Evolutionary conservation across 2,329 filamentous ascomycete genomes (phyloP), one percentile per base, ranked within the genome.

Genomic region (Aspergillus pseudoglaucus): DNA sequence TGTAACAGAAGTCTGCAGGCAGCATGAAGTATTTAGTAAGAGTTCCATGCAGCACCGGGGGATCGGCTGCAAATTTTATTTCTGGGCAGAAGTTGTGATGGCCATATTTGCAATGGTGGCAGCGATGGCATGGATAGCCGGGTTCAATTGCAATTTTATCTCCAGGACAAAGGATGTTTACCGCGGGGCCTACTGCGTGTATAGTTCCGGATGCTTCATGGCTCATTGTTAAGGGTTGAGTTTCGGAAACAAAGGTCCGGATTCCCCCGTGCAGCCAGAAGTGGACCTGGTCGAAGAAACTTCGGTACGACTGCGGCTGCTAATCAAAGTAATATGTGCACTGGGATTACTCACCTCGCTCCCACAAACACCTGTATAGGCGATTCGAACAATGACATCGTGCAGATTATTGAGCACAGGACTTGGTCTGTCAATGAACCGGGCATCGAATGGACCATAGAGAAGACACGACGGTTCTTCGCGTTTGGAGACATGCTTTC

Each of bases 381-480:
- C 64, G 35, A 76, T 70, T n/a, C 67, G 66, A 7, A 75, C 59
- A 22, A 75, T 61, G 15, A 74, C 67, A 52, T 74, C 71, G 47
- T 68, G 58, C 0, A 64, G 60, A 10, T 68, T 57, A 6, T 59
- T 48, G 4, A 72, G 57, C 3, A 54, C 49, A 2, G 72, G 71
- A 1, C 71, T 54, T 0, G 67, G 64, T 6, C 52, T 60, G 45
- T 74, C 66, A 54, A 72, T 65, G 20, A 71, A 58, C 37, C 59
- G 62, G 4, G 67, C 68, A 33, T 65, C 60, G 15, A 62, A 59
- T 0, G 71, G 56, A 2, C 63, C 65, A 47, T 73, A 71, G 1
- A 75, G 63, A 2, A 74, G 58, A 42, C 70, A 67, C 0, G 70
- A 72, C 2, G 68, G 48, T 75, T 75, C 47, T 52, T 44, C 52